Percentiles rank a stretch among this genome's conserved stretches.
Evolutionary conservation across 2,329 filamentous ascomycete species (phyloP).

Genomic region (Scedosporium apiospermum): DNA sequence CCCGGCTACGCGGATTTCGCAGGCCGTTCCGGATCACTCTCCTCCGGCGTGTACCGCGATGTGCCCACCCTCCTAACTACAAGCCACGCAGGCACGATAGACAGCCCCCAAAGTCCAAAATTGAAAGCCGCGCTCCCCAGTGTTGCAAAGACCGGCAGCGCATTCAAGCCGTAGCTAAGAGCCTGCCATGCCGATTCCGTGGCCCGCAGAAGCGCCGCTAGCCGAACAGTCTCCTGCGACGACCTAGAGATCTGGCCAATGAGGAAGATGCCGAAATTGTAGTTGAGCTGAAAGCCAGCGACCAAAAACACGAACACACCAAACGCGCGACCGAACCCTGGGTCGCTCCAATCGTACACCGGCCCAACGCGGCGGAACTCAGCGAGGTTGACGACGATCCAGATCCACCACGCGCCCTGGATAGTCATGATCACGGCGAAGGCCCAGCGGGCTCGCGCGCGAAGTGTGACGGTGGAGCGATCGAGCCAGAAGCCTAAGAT

Average conservation of each 20-base stretch:
- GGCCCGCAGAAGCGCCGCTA: conserved; percentile 57
- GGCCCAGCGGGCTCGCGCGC: conserved; percentile 39
- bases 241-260: conserved; percentile 21
- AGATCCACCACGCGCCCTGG: conserved; percentile 64
- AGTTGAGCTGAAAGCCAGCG: conserved; percentile 62
- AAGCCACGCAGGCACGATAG: conserved; percentile 57
- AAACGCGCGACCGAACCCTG: conserved; percentile 57
- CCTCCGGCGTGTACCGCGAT: too few relatives aligned
- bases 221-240: conserved; percentile 51
- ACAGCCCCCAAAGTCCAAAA: conserved; percentile 56
- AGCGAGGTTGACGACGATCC: conserved; percentile 57
- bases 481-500: conserved; percentile 58
- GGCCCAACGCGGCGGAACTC: conserved; percentile 48
- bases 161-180: conserved; percentile 59
- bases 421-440: conserved; percentile 47
- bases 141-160: conserved; percentile 50
- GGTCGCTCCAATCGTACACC: conserved; percentile 54
- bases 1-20: too few relatives aligned
- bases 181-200: conserved; percentile 67
- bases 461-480: conserved; percentile 41
- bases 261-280: conserved; percentile 20
- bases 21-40: too few relatives aligned
- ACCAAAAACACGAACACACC: conserved; percentile 61
- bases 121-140: conserved; percentile 62
- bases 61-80: conserved; percentile 23